Base-by-base conservation (phyloP, 176 grass and related monocot genomes). In the Poa pratensis region DNA sequence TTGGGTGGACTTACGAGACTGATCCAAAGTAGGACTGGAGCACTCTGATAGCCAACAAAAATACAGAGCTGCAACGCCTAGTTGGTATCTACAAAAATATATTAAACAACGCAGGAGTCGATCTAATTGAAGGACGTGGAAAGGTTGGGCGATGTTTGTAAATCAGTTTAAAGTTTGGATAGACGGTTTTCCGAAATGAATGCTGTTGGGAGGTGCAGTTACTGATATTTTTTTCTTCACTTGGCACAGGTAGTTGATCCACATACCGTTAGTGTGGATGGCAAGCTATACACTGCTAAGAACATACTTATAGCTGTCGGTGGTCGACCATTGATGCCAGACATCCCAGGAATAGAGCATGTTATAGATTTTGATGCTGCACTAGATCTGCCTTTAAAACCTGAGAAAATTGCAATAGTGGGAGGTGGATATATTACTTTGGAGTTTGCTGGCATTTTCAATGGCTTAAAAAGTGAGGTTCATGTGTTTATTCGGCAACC, bases 401-500 rank as follows among this genome's bases (percentile, higher is more conserved):
- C 88, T 42, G 82, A 83, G 59, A 95, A 92, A 84, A 92, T 95
- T 84, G 93, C 93, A 82, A 92, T 95, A 71, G 90, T 92, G 57
- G 90, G 93, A 71, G 93, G 93, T 67, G 93, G 93, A 55, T 95
- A 92, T 77, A 95, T 92, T 73, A 88, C 93, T 88, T 89, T 95
- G 81, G 93, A 95, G 60, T 95, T 92, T 78, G 90, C 90, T 72
- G 93, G 93, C 24, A 92, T 95, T 22, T 95, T 95, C 74, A 92
- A 83, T 88, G 93, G 93, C 58, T 92, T 95, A 75, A 92, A 77
- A 80, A 92, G 93, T 88, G 90, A 92, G 3, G 90, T 95, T 48
- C 93, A 95, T 90, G 87, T 95, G 75, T 95, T 95, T 84, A 92
- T 95, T 69, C 85, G 93, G 68, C 93, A 95, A 79, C 92, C 88